phyloP scores from a whole-genome alignment of 2,329 filamentous ascomycete species.

The Sporothrix brunneoviolacea region DNA sequence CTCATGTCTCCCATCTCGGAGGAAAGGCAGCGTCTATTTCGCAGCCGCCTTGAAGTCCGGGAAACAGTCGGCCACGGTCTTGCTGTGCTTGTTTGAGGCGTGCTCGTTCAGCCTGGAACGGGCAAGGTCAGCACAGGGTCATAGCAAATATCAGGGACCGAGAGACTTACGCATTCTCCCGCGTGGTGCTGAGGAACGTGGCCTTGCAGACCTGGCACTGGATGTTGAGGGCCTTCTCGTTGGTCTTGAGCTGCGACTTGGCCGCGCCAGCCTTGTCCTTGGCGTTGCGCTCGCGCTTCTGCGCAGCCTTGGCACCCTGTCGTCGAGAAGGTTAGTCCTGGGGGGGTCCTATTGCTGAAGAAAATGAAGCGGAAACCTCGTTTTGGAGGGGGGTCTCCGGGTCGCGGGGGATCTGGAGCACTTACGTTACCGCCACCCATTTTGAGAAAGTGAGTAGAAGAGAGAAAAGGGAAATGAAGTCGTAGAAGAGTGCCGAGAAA shows the following conservation, averaged over 20 bases:
- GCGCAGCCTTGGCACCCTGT: constrained; percentile 36
- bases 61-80: constrained; percentile 66
- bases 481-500: not conserved
- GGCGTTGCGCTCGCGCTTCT: constrained; percentile 66
- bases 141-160: no score
- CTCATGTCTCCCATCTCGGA: not conserved
- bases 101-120: constrained; percentile 57
- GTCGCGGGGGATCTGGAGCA: not conserved
- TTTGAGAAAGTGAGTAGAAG: constrained; percentile 10
- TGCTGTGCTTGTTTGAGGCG: constrained; percentile 70
- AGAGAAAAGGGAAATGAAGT: not conserved
- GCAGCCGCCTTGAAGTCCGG: constrained; percentile 36
- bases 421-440: constrained; percentile 31
- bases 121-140: no score
- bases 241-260: constrained; percentile 65
- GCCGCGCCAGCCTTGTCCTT: constrained; percentile 48
- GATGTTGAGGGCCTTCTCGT: constrained; percentile 67
- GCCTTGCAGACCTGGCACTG: constrained; percentile 72
- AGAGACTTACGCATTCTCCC: constrained; percentile 55
- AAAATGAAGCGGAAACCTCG: not conserved
- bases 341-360: no score
- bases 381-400: no score
- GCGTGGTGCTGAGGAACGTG: constrained; percentile 72
- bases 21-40: constrained; percentile 6
- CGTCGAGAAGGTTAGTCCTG: not conserved